Evolutionary conservation across 306 rosid species (phyloP), one percentile per base, ranked within the genome.

Genomic region (Castanea mollissima): DNA sequence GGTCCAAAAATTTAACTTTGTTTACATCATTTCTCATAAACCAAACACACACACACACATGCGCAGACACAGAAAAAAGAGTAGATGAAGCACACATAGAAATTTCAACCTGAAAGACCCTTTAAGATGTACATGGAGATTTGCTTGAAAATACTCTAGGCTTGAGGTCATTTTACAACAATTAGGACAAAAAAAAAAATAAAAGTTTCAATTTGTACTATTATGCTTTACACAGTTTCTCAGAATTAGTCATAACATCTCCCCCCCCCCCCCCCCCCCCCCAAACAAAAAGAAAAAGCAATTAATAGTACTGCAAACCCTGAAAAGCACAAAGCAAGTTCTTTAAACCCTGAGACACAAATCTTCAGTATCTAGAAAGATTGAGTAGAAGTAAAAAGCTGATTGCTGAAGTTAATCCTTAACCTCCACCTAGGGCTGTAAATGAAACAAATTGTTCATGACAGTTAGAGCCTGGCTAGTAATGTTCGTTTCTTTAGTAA

Each of bases 31-130:
- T 35, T 64, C 20, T 16, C 5, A 64, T 11, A 64, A 64, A 31
- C 70, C 38, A 2, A 58, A 38, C 46, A 41, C 46, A 41, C 12
- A 7, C 46, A 38, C 41, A 35, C 41, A 1, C 44, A n/a, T n/a
- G 62, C 46, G 7, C 46, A 38, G 49, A 9, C 41, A 6, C 44
- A 69, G 11, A 38, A 2, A 38, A 57, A 9, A 71, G 18, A 55
- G 67, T 60, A 78, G 78, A 56, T 70, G 55, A 69, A 78, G 84
- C 32, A 25, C 69, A 75, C 72, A 31, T 13, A 32, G 18, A 60
- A 71, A 73, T 74, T 75, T 77, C 73, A 81, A 86, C 54, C 79
- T 12, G 44, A 83, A 44, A 74, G 67, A 18, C 49, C 31, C 55
- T 32, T 60, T 29, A 67, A 62, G 60, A 65, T 35, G 58, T 51